Base-by-base conservation (phyloP, 2,329 filamentous ascomycete genomes). In the Akanthomyces muscarius region DNA sequence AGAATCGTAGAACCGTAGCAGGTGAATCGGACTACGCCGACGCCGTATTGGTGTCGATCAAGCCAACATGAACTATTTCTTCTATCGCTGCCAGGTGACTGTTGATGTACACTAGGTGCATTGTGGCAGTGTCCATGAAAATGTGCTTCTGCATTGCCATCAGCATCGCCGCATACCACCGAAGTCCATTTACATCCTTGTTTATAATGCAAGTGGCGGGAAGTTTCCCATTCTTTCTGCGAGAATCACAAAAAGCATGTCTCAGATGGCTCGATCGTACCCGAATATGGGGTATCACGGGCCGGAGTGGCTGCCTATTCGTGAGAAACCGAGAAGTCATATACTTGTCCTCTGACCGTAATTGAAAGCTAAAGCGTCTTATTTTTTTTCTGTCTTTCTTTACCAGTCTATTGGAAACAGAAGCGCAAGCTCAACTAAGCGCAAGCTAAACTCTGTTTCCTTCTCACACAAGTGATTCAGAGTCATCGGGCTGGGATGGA, bases 81-180 rank as follows among this genome's bases (percentile, higher is more conserved):
- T 61, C 48, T 18, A 61, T 50, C 4, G 58, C 58, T 13, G 48
- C 48, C 48, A 61, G n/a, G 28, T 50, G 50, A n/a, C 58, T 50
- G 21, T 47, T 25, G 18, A 54, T 28, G 11, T 45, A 61, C 18
- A 48, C 58, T 38, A 47, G 50, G 21, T 61, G 50, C 50, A 61
- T 61, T 38, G 58, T 47, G 16, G 28, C 58, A 47, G 54, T 54
- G 28, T 30, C 50, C 58, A 61, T 53, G 38, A 53, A 54, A 14
- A 54, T 61, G 48, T 61, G 58, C 21, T 61, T 61, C 21, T 61
- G 58, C 58, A 61, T 61, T n/a, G 58, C 58, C 58, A 47, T 61
- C 13, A 61, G 58, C 58, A 54, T 61, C 5, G 50, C 54, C 5
- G 50, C 41, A 54, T 25, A 61, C 58, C 58, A 54, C 6, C 25